phyloP scores from a whole-genome alignment of 73 alveolate genomes.

The Paramecium octaurelia region DNA sequence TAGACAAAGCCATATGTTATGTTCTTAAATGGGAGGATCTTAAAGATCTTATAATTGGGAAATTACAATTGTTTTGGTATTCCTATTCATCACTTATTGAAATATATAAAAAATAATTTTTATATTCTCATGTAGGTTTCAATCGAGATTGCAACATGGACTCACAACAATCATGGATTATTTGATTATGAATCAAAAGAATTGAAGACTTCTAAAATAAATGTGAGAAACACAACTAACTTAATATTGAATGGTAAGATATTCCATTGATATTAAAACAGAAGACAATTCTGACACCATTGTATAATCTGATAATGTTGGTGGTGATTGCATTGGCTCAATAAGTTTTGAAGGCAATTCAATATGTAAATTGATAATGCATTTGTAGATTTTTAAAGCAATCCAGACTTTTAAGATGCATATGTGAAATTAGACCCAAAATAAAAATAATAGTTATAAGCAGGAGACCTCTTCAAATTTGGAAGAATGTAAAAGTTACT shows the following conservation, averaged over 20 bases:
- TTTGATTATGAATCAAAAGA: not conserved
- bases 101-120: not conserved
- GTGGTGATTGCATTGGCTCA: not conserved
- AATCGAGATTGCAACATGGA: not conserved
- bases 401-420: not conserved
- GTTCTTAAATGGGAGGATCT: not conserved
- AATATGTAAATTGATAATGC: not conserved
- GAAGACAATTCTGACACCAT: not conserved
- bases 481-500: not conserved
- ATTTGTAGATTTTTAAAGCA: not conserved
- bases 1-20: not conserved
- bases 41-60: not conserved
- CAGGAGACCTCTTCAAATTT: not conserved
- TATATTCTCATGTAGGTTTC: not conserved
- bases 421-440: slow-evolving; percentile 5
- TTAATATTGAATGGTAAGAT: not conserved
- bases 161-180: not conserved
- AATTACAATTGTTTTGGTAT: not conserved
- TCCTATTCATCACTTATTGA: not conserved
- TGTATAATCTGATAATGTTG: not conserved
- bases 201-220: not conserved
- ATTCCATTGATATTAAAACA: not conserved
- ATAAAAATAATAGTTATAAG: not conserved
- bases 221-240: not conserved
- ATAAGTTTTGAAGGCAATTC: not conserved